Evolutionary conservation across 345 rosid genomes (phyloP), one percentile per base, ranked within the genome.

Genomic region (Psidium guajava): DNA sequence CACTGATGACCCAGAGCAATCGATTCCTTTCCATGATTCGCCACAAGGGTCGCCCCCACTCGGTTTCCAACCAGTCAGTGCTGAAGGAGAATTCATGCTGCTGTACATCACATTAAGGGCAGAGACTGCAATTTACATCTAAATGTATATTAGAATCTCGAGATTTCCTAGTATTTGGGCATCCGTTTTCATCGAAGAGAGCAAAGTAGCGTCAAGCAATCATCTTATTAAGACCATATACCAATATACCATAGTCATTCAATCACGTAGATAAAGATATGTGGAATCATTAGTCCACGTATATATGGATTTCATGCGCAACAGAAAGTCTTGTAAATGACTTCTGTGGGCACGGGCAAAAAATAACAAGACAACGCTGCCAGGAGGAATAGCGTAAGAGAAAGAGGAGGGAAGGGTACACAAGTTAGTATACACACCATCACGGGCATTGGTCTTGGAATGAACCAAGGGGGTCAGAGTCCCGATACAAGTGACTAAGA

Each of bases 41-140:
- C 92, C 96, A 87, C 99, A 96, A 85, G 98, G 98, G 88, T 96
- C 98, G 3, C 99, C 99, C 14, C 98, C 98, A 54, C 87, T 86
- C 22, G 94, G 82, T 89, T 90, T 85, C 99, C 99, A 97, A 25
- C 94, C 95, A 36, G 64, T 91, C 86, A 97, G 88, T 87, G 90
- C 85, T 36, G 96, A 93, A 53, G 98, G 96, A 82, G 96, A 93
- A 89, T 94, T 93, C 90, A 97, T 90, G 92, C 95, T 94, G 83
- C 92, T 96, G 82, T 86, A 96, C 92, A 94, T 93, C 53, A 93
- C 98, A 87, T 95, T 97, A 54, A 97, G 96, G 83, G 98, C 98
- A 80, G 95, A 89, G 44, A 91, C 98, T 96, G 92, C 89, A 90
- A 64, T 40, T 83, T n/a, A 75, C 57, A 57, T 85, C 55, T n/a